These are phyloP conservation scores for Syncephalastrum sp. DNA, from an alignment of 371 early-diverging fungal species.

Conservation along the genomic window DNA sequence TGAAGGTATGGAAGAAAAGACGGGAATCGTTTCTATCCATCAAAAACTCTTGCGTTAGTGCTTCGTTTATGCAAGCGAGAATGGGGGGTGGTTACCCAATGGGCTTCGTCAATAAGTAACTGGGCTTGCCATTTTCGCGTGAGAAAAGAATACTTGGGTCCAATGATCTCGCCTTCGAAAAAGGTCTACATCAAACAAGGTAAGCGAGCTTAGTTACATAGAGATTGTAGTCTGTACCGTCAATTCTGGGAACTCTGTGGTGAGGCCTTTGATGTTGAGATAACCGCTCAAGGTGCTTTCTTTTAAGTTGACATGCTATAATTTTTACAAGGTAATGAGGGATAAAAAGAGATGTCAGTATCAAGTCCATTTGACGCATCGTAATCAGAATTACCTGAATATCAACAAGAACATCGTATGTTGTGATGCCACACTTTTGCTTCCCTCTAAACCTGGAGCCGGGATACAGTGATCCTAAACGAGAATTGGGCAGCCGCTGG, in stretches of 20 bases:
- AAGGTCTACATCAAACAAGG: conserved; percentile 53
- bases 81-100: conserved; percentile 65
- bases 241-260: conserved; percentile 61
- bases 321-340: not conserved
- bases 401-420: conserved; percentile 68
- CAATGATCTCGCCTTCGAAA: conserved; percentile 86
- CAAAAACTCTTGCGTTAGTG: not conserved
- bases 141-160: conserved; percentile 72
- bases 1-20: conserved; percentile 62
- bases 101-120: conserved; percentile 68
- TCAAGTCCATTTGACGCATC: too few species aligned
- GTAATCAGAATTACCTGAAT: conserved; percentile 54
- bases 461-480: conserved; percentile 47
- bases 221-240: conserved; percentile 28
- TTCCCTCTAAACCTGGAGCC: conserved; percentile 67
- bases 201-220: not conserved
- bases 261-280: conserved; percentile 72
- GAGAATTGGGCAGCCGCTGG: conserved; percentile 19
- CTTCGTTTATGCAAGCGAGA: not conserved
- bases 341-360: too few species aligned
- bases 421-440: conserved; percentile 58
- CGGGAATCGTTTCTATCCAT: conserved; percentile 56
- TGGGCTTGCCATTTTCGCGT: conserved; percentile 90
- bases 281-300: conserved; percentile 73
- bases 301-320: conserved; percentile 70